phyloP scores from a whole-genome alignment of 805 yeast species.

The Wickerhamomyces hampshirensis region DNA sequence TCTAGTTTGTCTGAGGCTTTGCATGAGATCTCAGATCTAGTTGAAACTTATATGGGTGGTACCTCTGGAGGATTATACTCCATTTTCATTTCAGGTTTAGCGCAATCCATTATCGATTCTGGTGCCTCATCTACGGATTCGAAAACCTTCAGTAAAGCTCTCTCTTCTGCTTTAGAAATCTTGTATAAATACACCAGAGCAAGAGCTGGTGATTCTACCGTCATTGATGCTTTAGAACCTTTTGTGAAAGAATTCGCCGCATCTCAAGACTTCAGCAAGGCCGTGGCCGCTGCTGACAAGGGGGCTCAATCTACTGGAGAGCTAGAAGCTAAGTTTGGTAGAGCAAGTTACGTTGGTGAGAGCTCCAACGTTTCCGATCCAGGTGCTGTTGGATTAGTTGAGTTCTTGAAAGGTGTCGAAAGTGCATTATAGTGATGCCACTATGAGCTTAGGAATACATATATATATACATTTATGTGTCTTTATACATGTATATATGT shows the following conservation, averaged over 20 bases:
- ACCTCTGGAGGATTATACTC: slow-evolving; percentile 94
- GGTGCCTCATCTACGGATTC: slow-evolving; percentile 25
- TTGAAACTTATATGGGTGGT: slow-evolving; percentile 95
- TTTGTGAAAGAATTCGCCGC: slow-evolving; percentile 59
- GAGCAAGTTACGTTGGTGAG: slow-evolving; percentile 92
- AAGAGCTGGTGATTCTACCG: slow-evolving; percentile 81
- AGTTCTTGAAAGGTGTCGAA: slow-evolving; percentile 36
- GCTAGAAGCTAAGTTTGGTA: slow-evolving; percentile 81
- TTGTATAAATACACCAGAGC: slow-evolving; percentile 86
- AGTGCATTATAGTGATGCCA: slow-evolving; percentile 9
- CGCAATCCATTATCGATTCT: slow-evolving; percentile 40
- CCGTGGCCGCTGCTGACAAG: slow-evolving; percentile 61
- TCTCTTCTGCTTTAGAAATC: slow-evolving; percentile 59
- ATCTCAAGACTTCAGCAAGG: slow-evolving; percentile 49
- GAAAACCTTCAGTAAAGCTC: slow-evolving; percentile 40
- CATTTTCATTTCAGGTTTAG: slow-evolving; percentile 75
- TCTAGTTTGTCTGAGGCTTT: slow-evolving; percentile 48
- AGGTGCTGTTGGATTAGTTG: slow-evolving; percentile 86
- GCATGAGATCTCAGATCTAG: slow-evolving; percentile 71
- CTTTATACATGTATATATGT: too few relatives aligned
- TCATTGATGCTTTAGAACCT: slow-evolving; percentile 86
- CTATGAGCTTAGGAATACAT: too few relatives aligned
- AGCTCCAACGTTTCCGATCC: slow-evolving; percentile 75
- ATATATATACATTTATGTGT: too few relatives aligned
- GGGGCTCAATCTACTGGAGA: slow-evolving; percentile 77